Evolutionary conservation across 1,139 yeast genomes (phyloP), one percentile per base, ranked within the genome.

Genomic region (Hyphopichia khmerensis): DNA sequence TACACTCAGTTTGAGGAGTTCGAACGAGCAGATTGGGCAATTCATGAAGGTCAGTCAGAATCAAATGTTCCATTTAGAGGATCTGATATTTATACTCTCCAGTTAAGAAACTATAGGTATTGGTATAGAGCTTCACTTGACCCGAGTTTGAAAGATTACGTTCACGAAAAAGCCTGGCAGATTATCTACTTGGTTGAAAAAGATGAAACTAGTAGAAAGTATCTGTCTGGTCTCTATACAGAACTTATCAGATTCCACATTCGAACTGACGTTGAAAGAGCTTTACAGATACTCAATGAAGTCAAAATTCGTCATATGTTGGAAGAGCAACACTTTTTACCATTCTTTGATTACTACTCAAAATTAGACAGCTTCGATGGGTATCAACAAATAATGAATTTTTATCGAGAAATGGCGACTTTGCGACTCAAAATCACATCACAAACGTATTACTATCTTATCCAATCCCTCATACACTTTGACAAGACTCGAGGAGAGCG

Each of bases 391-490:
- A 59, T 67, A 6, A 54, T 70, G 44, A 54, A 60, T 11, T 29
- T 74, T 2, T 79, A 75, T 52, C 60, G 69, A 35, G 60, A 64
- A 37, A 69, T 78, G 74, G 68, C 67, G 2, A 57, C 59, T 3
- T 51, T 53, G 8, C 59, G 66, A 8, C 50, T 70, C 4, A 51
- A 57, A 1, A 53, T 72, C 2, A 58, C 68, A 9, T 59, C 78
- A 0, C 56, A 57, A 16, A 62, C 79, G 0, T 72, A 79, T 44
- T 62, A 61, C 30, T 65, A 59, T 47, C 51, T 79, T 43, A 62
- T 79, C 51, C 61, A 65, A 39, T 66, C 82, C 0, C 60, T 77
- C 17, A 61, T 76, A 7, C 62, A 62, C 44, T 52, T 67, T 38
- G 79, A 76, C 46, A 49, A 57, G 3, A 56, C 54, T 17, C 56